Conservation (phyloP, 805 yeast species). For the Komagataella mondaviorum region DNA sequence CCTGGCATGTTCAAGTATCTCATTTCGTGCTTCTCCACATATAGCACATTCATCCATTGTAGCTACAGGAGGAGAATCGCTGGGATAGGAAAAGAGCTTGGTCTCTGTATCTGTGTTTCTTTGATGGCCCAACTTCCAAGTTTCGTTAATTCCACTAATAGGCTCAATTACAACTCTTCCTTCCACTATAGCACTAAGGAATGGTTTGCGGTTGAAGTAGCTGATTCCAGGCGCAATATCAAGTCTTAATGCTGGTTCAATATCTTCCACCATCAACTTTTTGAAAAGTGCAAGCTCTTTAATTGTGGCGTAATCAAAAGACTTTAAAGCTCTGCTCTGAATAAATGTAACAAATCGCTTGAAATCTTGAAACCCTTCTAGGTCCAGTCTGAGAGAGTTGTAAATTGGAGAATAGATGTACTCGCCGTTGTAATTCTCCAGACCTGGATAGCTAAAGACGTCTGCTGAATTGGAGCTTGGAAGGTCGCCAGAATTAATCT, state of each 20-base stretch:
- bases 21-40: constrained; percentile 71
- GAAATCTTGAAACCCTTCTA: constrained; percentile 29
- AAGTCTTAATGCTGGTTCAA: constrained; percentile 58
- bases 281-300: constrained; percentile 48
- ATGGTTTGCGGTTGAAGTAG: constrained; percentile 46
- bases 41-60: constrained; percentile 63
- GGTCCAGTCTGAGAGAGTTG: constrained; percentile 27
- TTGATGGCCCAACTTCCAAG: constrained; percentile 29
- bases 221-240: constrained; percentile 52
- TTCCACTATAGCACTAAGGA: constrained; percentile 59
- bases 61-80: constrained; percentile 56
- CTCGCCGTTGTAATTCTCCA: constrained; percentile 11
- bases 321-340: constrained; percentile 3
- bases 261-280: constrained; percentile 57
- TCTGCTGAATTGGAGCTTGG: neutral
- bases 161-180: constrained; percentile 82
- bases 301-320: constrained; percentile 13
- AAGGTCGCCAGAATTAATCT: neutral
- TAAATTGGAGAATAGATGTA: constrained; percentile 15
- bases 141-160: constrained; percentile 68
- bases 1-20: constrained; percentile 64
- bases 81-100: constrained; percentile 28
- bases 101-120: constrained; percentile 11
- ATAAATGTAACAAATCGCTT: constrained; percentile 17
- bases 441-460: constrained; percentile 2